A percentile compares a stretch with the other conserved stretches of the same genome.
Evolutionary conservation across 768 basidiomycete species (phyloP).

Genomic region (Panaeolus cyanescens): DNA sequence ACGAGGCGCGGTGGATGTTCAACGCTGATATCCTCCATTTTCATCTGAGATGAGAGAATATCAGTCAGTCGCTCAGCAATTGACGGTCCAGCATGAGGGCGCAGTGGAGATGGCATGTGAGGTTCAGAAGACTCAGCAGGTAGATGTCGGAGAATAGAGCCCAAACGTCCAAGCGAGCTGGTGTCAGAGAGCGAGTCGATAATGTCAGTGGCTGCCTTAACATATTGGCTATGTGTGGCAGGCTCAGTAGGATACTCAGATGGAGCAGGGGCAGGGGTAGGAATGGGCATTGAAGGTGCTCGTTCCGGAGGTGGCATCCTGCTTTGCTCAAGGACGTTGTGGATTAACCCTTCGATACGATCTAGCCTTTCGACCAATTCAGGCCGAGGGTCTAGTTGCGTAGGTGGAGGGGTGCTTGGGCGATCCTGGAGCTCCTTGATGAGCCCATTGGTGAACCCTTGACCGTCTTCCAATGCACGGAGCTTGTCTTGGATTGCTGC

Average conservation of each 20-base stretch:
- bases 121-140: slow-evolving; percentile 16
- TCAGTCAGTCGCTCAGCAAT: slow-evolving; percentile 64
- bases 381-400: slow-evolving; percentile 36
- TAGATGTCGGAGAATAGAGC: slow-evolving; percentile 24
- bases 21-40: background rate
- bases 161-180: slow-evolving; percentile 29
- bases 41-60: slow-evolving; percentile 44
- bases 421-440: slow-evolving; percentile 64
- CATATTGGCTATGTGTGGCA: slow-evolving; percentile 6
- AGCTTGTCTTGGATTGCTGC: slow-evolving; percentile 61
- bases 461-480: slow-evolving; percentile 61
- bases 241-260: slow-evolving; percentile 10
- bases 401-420: slow-evolving; percentile 24
- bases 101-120: slow-evolving; percentile 45
- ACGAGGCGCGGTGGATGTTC: slow-evolving; percentile 50
- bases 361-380: slow-evolving; percentile 41
- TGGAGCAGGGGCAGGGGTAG: background rate
- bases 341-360: slow-evolving; percentile 50
- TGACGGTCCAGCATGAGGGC: slow-evolving; percentile 49
- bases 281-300: slow-evolving; percentile 20
- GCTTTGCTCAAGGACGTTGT: slow-evolving; percentile 36
- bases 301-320: slow-evolving; percentile 26
- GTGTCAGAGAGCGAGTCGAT: slow-evolving; percentile 26
- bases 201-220: slow-evolving; percentile 12
- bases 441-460: slow-evolving; percentile 57